Percentiles rank a stretch among this genome's conserved stretches.
Conservation (phyloP, 495 filamentous ascomycete species). For the Xylaria sp. region DNA sequence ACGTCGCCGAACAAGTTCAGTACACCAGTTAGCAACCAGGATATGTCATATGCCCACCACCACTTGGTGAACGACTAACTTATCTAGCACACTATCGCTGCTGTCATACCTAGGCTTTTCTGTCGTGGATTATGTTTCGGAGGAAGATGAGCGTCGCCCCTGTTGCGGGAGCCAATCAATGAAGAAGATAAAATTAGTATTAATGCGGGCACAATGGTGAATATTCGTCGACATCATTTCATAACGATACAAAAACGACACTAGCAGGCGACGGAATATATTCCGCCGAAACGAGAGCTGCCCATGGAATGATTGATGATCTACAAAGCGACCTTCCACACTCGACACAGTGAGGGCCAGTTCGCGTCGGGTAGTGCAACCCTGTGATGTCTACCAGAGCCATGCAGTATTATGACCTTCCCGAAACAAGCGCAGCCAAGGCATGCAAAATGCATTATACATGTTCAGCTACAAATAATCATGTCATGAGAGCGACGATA, state of each 20-base stretch:
- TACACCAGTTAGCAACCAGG: too few species aligned
- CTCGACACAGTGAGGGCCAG: not conserved
- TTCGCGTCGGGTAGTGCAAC: not conserved
- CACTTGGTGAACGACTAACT: too few species aligned
- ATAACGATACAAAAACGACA: not conserved
- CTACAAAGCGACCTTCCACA: slow-evolving; percentile 20
- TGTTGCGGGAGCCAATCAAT: not conserved
- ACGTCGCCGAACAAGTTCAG: too few species aligned
- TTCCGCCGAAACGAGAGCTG: slow-evolving; percentile 10
- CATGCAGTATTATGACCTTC: not conserved
- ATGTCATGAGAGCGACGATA: not conserved
- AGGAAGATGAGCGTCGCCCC: not conserved
- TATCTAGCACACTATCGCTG: too few species aligned
- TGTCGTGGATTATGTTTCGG: too few species aligned
- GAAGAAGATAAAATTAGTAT: too few species aligned
- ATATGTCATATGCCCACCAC: too few species aligned
- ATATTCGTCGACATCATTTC: too few species aligned
- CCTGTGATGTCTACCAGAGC: not conserved
- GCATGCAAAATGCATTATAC: not conserved
- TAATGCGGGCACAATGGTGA: too few species aligned
- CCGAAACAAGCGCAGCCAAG: not conserved
- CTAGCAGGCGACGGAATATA: not conserved
- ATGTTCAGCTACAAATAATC: not conserved
- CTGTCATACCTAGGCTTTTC: too few species aligned
- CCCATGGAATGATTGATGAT: not conserved